phyloP scores from a whole-genome alignment of 495 filamentous ascomycete genomes.

The Trichoderma erinaceum region DNA sequence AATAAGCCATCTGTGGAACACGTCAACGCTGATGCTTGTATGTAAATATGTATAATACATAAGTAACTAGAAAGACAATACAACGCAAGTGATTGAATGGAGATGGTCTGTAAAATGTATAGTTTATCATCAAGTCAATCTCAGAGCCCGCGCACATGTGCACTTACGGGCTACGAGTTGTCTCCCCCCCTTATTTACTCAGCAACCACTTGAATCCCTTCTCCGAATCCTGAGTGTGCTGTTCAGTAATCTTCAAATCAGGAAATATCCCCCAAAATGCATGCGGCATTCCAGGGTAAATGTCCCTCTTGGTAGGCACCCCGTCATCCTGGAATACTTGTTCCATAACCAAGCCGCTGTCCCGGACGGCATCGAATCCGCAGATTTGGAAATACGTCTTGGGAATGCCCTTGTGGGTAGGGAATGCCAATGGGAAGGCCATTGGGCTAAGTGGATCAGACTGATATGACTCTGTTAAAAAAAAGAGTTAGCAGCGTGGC shows the following conservation, averaged over 20 bases:
- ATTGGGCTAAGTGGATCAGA: slow-evolving; percentile 18
- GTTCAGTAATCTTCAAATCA: slow-evolving; percentile 1
- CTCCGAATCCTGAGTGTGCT: slow-evolving; percentile 18
- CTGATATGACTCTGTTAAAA: slow-evolving; percentile 21
- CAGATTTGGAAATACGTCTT: slow-evolving; percentile 31
- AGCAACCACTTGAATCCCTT: slow-evolving; percentile 20
- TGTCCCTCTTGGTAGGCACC: slow-evolving; percentile 27
- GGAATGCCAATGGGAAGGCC: slow-evolving; percentile 18
- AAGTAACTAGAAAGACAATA: background rate
- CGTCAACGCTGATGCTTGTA: background rate
- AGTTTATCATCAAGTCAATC: too few species aligned
- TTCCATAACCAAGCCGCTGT: slow-evolving; percentile 35
- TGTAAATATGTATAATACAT: background rate
- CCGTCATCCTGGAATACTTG: slow-evolving; percentile 29
- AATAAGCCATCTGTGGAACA: too few species aligned
- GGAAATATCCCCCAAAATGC: slow-evolving; percentile 27
- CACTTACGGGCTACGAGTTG: too few species aligned
- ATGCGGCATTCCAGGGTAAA: slow-evolving; percentile 39
- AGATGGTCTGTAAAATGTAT: background rate
- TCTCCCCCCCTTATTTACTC: background rate
- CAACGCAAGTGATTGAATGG: background rate
- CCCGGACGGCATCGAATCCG: slow-evolving; percentile 33
- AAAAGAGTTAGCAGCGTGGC: background rate
- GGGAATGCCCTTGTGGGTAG: slow-evolving; percentile 24
- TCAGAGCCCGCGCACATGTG: too few species aligned